Evolutionary conservation across 108 stramenopile species (phyloP).

Genomic region (Cyclostephanos tholiformis): DNA sequence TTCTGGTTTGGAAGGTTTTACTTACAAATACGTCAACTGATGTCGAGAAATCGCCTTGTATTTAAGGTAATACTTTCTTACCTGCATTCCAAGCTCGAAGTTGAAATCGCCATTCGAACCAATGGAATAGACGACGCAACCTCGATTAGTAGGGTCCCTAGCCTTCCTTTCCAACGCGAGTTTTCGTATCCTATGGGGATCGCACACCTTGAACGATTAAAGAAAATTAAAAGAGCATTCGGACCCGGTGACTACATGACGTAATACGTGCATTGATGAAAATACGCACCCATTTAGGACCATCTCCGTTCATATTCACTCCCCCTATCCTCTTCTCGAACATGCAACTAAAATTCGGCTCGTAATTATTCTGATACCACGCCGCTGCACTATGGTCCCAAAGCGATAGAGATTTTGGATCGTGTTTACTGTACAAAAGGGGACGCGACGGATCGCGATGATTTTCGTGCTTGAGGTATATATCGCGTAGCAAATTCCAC

Average conservation of each 20-base stretch:
- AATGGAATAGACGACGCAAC: conserved; percentile 52
- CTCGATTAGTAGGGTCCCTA: background rate
- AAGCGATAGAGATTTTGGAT: background rate
- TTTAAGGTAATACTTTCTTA: too few relatives aligned
- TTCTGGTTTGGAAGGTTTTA: too few relatives aligned
- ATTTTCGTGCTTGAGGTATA: background rate
- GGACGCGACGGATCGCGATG: background rate
- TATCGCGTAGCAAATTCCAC: background rate
- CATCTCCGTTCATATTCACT: conserved; percentile 6
- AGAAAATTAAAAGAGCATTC: too few relatives aligned
- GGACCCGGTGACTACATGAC: too few relatives aligned
- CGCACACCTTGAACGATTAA: conserved; percentile 47
- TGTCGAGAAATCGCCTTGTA: too few relatives aligned
- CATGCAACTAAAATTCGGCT: conserved; percentile 47
- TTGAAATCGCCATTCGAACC: conserved; percentile 54
- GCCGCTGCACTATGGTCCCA: background rate
- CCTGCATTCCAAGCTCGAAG: too few relatives aligned
- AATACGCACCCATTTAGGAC: too few relatives aligned
- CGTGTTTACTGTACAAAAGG: background rate
- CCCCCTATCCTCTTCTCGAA: too few relatives aligned
- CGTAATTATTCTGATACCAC: conserved; percentile 29
- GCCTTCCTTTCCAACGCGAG: conserved; percentile 17
- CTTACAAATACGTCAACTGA: too few relatives aligned
- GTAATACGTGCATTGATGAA: too few relatives aligned
- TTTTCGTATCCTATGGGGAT: conserved; percentile 42